Base-by-base conservation (phyloP, 208 protist species). In the Acanthamoeba lenticulata region DNA sequence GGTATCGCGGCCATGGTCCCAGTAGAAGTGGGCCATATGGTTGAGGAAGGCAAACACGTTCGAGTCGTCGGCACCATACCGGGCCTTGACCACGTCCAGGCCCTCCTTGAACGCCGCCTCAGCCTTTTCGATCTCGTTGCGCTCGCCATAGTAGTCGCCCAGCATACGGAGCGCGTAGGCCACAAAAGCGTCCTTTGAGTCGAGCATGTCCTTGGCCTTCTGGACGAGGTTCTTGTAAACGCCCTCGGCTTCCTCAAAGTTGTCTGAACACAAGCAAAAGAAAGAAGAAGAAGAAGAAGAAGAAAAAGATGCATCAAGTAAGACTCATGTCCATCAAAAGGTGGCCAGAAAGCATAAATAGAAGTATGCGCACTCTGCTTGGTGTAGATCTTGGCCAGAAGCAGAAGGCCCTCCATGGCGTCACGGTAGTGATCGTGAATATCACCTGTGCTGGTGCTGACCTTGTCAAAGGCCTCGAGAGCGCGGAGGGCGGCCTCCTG, bases 1-100 rank as follows among this genome's bases (percentile, higher is more conserved):
- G 42, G 72, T 5, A 17, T 44, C 34, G 72, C 72, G 72, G 6
- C 24, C 38, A 38, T 83, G 72, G 42, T 90, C 49, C 81, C 81
- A 90, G 81, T 90, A 90, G 81, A 90, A 90, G 52, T 90, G 81
- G 29, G 81, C 81, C 81, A 90, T 5, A 29, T 65, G 65, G 52
- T 90, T 90, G 52, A 65, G 49, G 44, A 65, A 57, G 52, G 44
- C 81, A 38, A 90, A 90, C 49, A 67, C 44, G 45, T 90, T 90
- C 9, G 49, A 44, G 34, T 90, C 49, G 38, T 90, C 81, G 19
- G 38, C 81, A 24, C 81, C 81, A 32, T 67, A 55, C 38, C 65
- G 57, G 24, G 2, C 36, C 52, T 65, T 38, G 38, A 90, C 52
- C 29, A 90, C 49, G 13, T 57, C 81, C 27, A 90, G 7, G 27